Conservation (phyloP, 1,284 basidiomycete genomes). For the Anthracocystis panici-leucophaei region DNA sequence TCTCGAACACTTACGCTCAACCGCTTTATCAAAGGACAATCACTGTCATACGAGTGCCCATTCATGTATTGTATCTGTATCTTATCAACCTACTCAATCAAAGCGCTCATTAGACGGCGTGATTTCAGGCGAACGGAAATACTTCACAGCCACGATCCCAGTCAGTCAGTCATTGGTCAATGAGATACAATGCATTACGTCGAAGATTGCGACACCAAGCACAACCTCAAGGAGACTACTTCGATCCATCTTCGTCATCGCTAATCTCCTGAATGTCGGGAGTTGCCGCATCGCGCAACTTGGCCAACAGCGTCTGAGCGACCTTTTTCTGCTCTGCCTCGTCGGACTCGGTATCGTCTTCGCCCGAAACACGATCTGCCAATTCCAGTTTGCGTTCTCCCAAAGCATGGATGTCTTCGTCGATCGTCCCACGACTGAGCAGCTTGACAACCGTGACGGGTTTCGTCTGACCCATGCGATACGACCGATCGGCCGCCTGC, state of each 20-base stretch:
- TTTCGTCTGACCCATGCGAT: constrained; percentile 94
- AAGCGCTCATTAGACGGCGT: too few relatives aligned
- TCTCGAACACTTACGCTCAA: background rate
- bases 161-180: too few relatives aligned
- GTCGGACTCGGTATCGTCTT: constrained; percentile 55
- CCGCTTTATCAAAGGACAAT: constrained; percentile 13
- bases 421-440: constrained; percentile 91
- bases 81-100: background rate
- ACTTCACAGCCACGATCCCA: too few relatives aligned
- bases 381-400: constrained; percentile 62
- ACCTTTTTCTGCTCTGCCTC: constrained; percentile 54
- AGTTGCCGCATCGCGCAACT: constrained; percentile 46
- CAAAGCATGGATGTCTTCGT: constrained; percentile 71
- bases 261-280: constrained; percentile 36
- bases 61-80: constrained; percentile 5
- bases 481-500: constrained; percentile 96
- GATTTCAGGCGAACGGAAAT: too few relatives aligned
- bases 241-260: constrained; percentile 18
- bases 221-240: background rate
- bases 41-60: background rate
- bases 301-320: constrained; percentile 53
- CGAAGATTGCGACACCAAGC: too few relatives aligned
- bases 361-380: constrained; percentile 63
- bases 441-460: constrained; percentile 91
- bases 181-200: too few relatives aligned